A percentile compares a stretch with the other conserved stretches of the same genome.
Conservation (phyloP, 331 rosid species). For the Acacia pycnantha region DNA sequence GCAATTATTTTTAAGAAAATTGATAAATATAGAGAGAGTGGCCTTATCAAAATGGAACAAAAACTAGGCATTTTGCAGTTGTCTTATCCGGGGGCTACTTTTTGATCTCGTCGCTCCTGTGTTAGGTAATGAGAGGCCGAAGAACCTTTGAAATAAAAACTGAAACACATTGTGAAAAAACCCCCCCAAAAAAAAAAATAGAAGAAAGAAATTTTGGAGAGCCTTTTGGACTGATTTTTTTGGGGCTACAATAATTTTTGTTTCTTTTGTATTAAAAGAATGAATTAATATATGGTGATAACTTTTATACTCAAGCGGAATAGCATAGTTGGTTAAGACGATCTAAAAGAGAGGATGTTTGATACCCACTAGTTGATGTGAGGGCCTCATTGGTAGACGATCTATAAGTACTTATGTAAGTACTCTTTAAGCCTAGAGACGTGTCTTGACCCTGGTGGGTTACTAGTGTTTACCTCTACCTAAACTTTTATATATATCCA, state of each 20-base stretch:
- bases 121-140: not conserved
- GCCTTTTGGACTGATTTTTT: not conserved
- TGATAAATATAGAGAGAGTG: conserved; percentile 4
- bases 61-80: not conserved
- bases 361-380: no score
- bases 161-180: not conserved
- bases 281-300: not conserved
- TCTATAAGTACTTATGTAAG: no score
- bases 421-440: no score
- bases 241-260: no score
- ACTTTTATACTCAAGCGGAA: no score
- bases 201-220: not conserved
- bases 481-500: no score
- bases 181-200: no score
- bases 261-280: not conserved
- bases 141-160: not conserved
- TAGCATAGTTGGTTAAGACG: no score
- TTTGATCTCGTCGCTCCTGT: not conserved
- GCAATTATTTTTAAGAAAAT: not conserved
- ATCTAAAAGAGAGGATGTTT: no score
- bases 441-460: no score
- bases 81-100: not conserved
- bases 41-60: conserved; percentile 1
- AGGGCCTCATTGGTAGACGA: no score
- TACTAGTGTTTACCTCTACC: no score